Percentiles rank a stretch among this genome's conserved stretches.
Conservation (phyloP, 2,329 filamentous ascomycete species). For the Davidsoniella neocaledoniae region DNA sequence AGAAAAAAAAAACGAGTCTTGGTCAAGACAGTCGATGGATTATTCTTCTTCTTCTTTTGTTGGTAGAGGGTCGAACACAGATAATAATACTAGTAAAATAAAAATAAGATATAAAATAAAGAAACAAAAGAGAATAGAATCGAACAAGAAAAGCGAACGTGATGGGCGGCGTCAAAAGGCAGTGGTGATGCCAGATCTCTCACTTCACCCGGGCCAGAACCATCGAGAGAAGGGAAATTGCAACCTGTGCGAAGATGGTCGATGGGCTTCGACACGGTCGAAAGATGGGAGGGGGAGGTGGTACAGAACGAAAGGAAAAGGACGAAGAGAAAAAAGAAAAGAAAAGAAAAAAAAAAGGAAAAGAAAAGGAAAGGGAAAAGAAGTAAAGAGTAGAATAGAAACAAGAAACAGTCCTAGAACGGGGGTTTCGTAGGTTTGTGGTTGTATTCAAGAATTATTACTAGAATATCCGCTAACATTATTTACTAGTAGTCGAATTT, state of each 20-base stretch:
- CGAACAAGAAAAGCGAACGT: neutral
- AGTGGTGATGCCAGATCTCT: conserved; percentile 12
- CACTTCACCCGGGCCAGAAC: conserved; percentile 9
- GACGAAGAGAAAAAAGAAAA: neutral
- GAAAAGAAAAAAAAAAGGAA: neutral
- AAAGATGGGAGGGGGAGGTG: neutral
- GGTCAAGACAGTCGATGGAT: neutral
- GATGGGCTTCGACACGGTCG: neutral
- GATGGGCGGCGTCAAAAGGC: neutral
- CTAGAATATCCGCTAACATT: no score
- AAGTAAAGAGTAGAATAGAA: neutral
- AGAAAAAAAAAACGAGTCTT: no score
- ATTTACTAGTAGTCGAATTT: no score
- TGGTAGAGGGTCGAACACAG: neutral
- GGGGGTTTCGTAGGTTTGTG: no score
- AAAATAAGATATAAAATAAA: conserved; percentile 1
- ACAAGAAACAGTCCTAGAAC: no score
- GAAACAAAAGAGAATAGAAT: conserved; percentile 2
- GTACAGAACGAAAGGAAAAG: conserved; percentile 1
- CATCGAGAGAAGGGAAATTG: conserved; percentile 3
- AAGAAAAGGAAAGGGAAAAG: neutral
- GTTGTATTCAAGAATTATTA: no score
- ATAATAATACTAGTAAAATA: conserved; percentile 3
- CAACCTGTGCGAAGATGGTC: neutral
- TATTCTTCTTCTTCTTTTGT: neutral